Conservation (phyloP, 2,329 filamentous ascomycete species). For the Orbilia oligospora region DNA sequence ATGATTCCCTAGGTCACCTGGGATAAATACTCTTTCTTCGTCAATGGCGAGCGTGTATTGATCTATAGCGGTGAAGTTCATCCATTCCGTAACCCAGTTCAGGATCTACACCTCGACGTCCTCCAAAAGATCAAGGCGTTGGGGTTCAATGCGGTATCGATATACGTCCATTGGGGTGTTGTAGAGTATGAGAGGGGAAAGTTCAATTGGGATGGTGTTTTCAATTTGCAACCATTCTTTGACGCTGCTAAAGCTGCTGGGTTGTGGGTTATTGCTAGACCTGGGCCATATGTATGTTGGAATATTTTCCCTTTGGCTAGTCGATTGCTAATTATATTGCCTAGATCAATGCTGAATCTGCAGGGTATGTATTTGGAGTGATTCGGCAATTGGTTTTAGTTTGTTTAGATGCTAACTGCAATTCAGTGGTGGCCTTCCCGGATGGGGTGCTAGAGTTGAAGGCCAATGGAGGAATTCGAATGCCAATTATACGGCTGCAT, state of each 20-base stretch:
- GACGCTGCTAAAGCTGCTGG: constrained; percentile 80
- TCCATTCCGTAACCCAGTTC: constrained; percentile 74
- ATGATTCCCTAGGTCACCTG: constrained; percentile 72
- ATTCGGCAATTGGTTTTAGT: neutral
- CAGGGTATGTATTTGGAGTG: constrained; percentile 25
- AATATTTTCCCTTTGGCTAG: neutral
- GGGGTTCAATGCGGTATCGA: constrained; percentile 84
- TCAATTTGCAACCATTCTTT: constrained; percentile 81
- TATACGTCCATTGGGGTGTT: constrained; percentile 84
- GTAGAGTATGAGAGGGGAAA: constrained; percentile 80
- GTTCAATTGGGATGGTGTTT: constrained; percentile 79
- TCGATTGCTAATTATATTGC: neutral
- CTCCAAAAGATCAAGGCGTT: constrained; percentile 87
- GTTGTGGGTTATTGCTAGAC: constrained; percentile 79
- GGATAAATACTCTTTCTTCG: constrained; percentile 79
- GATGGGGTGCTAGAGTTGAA: constrained; percentile 77
- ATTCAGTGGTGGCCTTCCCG: constrained; percentile 81
- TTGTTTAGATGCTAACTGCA: neutral
- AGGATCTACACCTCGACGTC: constrained; percentile 77
- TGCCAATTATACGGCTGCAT: constrained; percentile 62
- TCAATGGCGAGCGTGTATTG: constrained; percentile 78
- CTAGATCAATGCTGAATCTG: constrained; percentile 63
- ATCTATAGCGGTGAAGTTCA: constrained; percentile 83
- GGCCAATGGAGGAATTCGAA: constrained; percentile 63
- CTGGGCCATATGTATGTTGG: constrained; percentile 61